phyloP scores from a whole-genome alignment of 805 yeast genomes.

The Saccharomyces paradoxus region DNA sequence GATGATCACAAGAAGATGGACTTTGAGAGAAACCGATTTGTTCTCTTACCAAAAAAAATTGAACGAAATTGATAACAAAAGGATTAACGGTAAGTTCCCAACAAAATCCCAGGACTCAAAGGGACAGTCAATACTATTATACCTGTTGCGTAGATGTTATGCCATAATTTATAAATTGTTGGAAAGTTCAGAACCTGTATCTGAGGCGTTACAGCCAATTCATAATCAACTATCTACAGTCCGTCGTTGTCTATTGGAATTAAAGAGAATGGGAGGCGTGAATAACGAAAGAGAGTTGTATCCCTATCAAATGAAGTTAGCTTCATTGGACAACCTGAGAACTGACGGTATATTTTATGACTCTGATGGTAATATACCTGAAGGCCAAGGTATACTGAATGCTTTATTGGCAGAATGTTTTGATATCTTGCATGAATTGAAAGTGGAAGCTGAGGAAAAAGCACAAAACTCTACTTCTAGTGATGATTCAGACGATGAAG shows the following conservation, averaged over 20 bases:
- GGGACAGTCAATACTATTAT: slow-evolving; percentile 59
- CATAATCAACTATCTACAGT: slow-evolving; percentile 92
- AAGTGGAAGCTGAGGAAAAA: slow-evolving; percentile 70
- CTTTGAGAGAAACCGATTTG: slow-evolving; percentile 90
- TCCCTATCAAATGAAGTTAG: slow-evolving; percentile 92
- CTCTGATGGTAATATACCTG: slow-evolving; percentile 84
- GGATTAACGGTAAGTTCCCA: slow-evolving; percentile 54
- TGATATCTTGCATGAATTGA: slow-evolving; percentile 85
- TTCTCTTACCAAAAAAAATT: slow-evolving; percentile 72
- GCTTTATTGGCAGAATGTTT: slow-evolving; percentile 90
- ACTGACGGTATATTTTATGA: slow-evolving; percentile 81
- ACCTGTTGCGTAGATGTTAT: slow-evolving; percentile 81
- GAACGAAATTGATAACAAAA: slow-evolving; percentile 61
- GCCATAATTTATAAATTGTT: slow-evolving; percentile 81
- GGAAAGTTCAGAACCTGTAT: slow-evolving; percentile 90
- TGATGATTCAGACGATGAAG: slow-evolving; percentile 12
- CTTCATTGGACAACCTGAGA: slow-evolving; percentile 78
- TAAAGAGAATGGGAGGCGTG: slow-evolving; percentile 88
- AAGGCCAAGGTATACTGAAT: slow-evolving; percentile 94
- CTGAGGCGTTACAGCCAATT: slow-evolving; percentile 85
- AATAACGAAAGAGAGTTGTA: slow-evolving; percentile 81
- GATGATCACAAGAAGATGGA: slow-evolving; percentile 92
- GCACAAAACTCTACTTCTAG: slow-evolving; percentile 29
- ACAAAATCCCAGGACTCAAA: slow-evolving; percentile 33
- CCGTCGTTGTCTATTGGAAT: slow-evolving; percentile 79